These are phyloP conservation scores for Fraxinus pennsylvanica DNA, from an alignment of 257 asterid genomes.

Conservation along the genomic window DNA sequence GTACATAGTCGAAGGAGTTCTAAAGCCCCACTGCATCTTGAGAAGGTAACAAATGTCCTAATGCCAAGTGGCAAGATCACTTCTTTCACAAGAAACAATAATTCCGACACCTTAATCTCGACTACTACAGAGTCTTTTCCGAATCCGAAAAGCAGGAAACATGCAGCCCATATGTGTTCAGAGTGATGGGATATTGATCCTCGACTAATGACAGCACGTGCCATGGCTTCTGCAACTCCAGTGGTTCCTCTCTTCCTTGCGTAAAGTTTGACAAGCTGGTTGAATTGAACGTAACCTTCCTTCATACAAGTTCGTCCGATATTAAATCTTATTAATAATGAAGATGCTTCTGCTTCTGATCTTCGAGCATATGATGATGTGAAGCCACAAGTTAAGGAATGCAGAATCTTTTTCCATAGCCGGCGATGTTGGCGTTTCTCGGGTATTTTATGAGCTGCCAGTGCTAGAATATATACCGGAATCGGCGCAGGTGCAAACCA, in stretches of 20 bases:
- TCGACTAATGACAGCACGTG: conserved; percentile 54
- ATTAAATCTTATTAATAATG: conserved; percentile 58
- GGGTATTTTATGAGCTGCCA: conserved; percentile 78
- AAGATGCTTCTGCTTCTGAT: conserved; percentile 74
- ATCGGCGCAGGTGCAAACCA: conserved; percentile 89
- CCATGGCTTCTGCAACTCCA: conserved; percentile 67
- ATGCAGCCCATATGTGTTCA: conserved; percentile 85
- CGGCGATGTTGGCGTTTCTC: conserved; percentile 61
- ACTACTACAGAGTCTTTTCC: conserved; percentile 68
- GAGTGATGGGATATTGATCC: conserved; percentile 47
- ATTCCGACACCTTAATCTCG: conserved; percentile 59
- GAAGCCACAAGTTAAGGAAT: conserved; percentile 67
- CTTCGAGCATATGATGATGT: conserved; percentile 61
- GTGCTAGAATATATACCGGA: conserved; percentile 59
- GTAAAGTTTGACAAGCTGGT: conserved; percentile 51
- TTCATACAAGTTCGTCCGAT: conserved; percentile 54
- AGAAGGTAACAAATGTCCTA: conserved; percentile 58
- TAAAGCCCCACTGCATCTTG: conserved; percentile 67
- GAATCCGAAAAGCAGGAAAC: conserved; percentile 67
- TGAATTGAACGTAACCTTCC: conserved; percentile 61
- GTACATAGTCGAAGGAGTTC: conserved; percentile 83
- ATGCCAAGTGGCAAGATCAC: conserved; percentile 69
- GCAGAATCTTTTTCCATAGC: conserved; percentile 61
- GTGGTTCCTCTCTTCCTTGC: conserved; percentile 59
- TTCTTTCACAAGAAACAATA: conserved; percentile 64